Evolutionary conservation across 2,329 filamentous ascomycete species (phyloP), one percentile per base, ranked within the genome.

Genomic region (Zalaria obscura): DNA sequence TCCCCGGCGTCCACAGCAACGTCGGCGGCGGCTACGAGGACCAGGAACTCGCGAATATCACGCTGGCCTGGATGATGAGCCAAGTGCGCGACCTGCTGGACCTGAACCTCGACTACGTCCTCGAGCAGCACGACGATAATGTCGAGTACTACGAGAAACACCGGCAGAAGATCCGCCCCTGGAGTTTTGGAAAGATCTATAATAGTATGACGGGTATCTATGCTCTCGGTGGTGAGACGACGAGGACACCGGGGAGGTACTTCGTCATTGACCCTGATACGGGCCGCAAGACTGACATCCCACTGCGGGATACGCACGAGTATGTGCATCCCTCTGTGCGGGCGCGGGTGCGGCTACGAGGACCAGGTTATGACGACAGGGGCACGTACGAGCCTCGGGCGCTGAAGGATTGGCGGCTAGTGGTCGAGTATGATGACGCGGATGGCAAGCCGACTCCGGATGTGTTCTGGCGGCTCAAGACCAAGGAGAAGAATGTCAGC

Each of bases 21-120:
- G 47, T 68, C 7, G 66, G 66, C 6, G 66, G 66, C n/a, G 66
- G 65, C 5, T 61, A 59, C 40, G 54, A 58, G 26, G 64, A 68
- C 41, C 60, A 65, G 46, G 62, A 70, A 28, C 59, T 70, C 29
- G 63, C 67, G 7, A 68, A 72, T 34, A 70, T 74, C 27, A 64
- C 66, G 4, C 54, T 75, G 1, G 71, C 70, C 3, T 75, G 71
- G 71, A 75, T 75, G 71, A 70, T 74, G 50, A 62, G 64, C 39
- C 69, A 73, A 43, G 53, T 72, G 36, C 58, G 64, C 40, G 61
- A 62, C 1, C 67, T 68, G 36, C 50, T 68, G 43, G 67, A 69
- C 45, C 63, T 70, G 50, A 57, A 68, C 40, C 55, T 60, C 3
- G 63, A 67, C 36, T 70, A 68, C 46, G 45, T 70, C 10, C 59